A percentile compares a stretch with the other conserved stretches of the same genome.
Evolutionary conservation across 2,329 filamentous ascomycete genomes (phyloP).

Genomic region (Colletotrichum simmondsii): DNA sequence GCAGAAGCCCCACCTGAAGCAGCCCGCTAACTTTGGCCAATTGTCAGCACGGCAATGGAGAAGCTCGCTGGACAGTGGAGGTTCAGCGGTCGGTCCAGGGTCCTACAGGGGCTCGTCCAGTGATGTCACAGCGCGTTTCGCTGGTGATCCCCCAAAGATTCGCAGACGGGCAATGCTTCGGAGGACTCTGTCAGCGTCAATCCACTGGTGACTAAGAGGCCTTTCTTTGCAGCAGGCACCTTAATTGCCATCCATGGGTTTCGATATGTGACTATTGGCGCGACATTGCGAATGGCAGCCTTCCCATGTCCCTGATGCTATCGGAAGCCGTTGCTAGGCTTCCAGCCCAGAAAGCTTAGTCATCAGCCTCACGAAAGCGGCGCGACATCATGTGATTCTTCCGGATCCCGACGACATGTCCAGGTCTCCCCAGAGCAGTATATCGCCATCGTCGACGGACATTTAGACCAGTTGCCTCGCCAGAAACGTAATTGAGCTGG

Average conservation of each 20-base stretch:
- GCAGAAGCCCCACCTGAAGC: conserved; percentile 22
- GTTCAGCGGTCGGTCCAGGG: conserved; percentile 10
- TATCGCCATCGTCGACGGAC: neutral
- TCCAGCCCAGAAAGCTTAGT: neutral
- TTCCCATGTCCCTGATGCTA: neutral
- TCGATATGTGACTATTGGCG: neutral
- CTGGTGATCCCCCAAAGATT: no score
- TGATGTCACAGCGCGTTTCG: conserved; percentile 20
- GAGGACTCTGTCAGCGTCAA: neutral
- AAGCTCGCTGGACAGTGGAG: neutral
- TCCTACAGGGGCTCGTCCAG: conserved; percentile 4
- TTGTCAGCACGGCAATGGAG: conserved; percentile 8
- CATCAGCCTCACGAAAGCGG: neutral
- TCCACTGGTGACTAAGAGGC: neutral
- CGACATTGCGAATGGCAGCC: no score
- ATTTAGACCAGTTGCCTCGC: neutral
- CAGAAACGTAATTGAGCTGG: neutral
- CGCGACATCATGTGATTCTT: conserved; percentile 30
- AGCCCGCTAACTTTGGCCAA: conserved; percentile 17
- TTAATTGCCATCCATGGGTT: neutral
- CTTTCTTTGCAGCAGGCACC: neutral
- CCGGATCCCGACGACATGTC: neutral
- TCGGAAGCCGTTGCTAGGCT: neutral
- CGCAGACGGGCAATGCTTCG: neutral
- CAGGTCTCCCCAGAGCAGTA: neutral